A percentile compares a stretch with the other conserved stretches of the same genome.
These are phyloP conservation scores for Globisporangium sylvaticum DNA, from an alignment of 352 stramenopile species.

Conservation along the genomic window DNA sequence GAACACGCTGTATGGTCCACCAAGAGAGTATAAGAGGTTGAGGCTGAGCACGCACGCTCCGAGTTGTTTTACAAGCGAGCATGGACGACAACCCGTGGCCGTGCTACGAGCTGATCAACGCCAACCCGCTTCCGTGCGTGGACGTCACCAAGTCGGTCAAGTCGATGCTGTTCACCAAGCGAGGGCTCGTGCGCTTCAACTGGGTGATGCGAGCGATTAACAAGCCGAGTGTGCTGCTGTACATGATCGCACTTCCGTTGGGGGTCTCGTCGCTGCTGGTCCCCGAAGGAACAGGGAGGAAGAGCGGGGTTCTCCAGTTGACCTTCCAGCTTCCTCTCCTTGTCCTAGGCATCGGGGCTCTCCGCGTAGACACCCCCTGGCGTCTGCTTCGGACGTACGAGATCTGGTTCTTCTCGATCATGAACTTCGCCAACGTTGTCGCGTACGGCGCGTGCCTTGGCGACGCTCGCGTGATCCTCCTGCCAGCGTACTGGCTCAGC, in stretches of 20 bases:
- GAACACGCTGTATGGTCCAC: background rate
- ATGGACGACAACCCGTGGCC: background rate
- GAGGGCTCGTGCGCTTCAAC: background rate
- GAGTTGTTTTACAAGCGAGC: background rate
- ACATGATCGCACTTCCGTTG: background rate
- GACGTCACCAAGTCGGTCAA: background rate
- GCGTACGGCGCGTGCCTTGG: background rate
- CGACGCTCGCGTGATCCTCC: background rate
- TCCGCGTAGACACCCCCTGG: background rate
- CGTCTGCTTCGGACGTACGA: conserved; percentile 1
- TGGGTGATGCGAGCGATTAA: background rate
- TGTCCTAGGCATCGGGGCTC: background rate
- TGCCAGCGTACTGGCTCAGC: background rate
- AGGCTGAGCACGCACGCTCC: background rate
- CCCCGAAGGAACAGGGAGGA: background rate
- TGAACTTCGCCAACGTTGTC: background rate
- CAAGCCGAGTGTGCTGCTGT: background rate
- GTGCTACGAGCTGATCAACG: background rate
- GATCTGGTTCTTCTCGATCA: conserved; percentile 7
- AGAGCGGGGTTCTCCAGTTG: background rate
- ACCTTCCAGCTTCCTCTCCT: background rate
- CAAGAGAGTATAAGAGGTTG: background rate
- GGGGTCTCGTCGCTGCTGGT: background rate
- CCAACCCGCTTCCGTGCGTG: background rate
- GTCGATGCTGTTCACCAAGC: conserved; percentile 4